Evolutionary conservation across 192 early-diverging fungal species (phyloP), one percentile per base, ranked within the genome.

Genomic region (Coemansia sp.): DNA sequence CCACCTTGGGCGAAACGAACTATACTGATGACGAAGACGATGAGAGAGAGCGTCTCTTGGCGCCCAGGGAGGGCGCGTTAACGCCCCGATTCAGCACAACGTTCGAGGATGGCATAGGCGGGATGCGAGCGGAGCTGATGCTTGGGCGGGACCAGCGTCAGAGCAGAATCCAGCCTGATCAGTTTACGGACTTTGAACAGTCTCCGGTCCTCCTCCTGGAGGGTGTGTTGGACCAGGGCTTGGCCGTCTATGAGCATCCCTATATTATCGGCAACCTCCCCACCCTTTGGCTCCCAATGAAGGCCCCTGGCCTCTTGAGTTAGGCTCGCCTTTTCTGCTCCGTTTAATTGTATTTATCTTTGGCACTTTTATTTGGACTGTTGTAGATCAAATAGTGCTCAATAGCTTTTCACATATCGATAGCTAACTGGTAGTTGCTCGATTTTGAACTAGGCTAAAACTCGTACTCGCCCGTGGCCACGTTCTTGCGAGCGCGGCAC

Each of bases 171-270:
- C 73, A 76, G 21, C 71, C 85, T 2, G 78, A 82, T 33, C 52
- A 76, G 21, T 83, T 78, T 36, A 89, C 87, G 7, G 84, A 89
- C 51, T 89, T 82, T 51, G 58, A 48, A 22, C 80, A 89, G 54
- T 85, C 87, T 8, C 82, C 87, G 6, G 82, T 85, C 71, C 80
- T 80, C 0, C 47, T 89, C 19, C 72, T 80, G 12, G 55, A 79
- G 16, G 87, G 87, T 18, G 77, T 89, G 6, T 50, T 89, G 19
- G 85, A 89, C 47, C 77, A 82, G 29, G 82, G 84, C 2, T 69
- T 87, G 78, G 67, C 77, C 18, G 65, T 72, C 9, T 89, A 84
- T 31, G 79, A 65, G 30, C 75, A 85, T 29, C 87, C 87, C 22
- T 81, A 80, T 13, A 44, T 87, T 5, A 46, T 80, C 16, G 84